A percentile compares a stretch with the other conserved stretches of the same genome.
These are phyloP conservation scores for Leccinum subtestaceum DNA, from an alignment of 768 basidiomycete species.

Conservation along the genomic window DNA sequence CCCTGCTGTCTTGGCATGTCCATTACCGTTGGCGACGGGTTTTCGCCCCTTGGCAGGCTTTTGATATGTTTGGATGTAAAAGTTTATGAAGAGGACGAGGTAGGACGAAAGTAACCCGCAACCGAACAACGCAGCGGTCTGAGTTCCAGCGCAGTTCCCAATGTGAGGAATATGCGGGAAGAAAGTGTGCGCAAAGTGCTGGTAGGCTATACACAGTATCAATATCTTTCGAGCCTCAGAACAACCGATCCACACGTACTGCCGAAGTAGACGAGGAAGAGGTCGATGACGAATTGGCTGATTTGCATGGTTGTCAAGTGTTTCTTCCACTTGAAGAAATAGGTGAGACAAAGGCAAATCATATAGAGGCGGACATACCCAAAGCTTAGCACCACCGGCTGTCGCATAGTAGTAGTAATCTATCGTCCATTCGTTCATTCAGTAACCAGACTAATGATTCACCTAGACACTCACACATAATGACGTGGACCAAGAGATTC, in stretches of 20 bases:
- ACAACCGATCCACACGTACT: conserved; percentile 52
- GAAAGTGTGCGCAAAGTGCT: conserved; percentile 70
- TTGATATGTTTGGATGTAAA: conserved; percentile 85
- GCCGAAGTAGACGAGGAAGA: conserved; percentile 90
- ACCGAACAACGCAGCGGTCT: conserved; percentile 84
- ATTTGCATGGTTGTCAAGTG: conserved; percentile 98
- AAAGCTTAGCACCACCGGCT: conserved; percentile 93
- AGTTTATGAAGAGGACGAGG: conserved; percentile 93
- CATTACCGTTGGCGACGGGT: conserved; percentile 40
- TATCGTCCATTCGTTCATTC: conserved; percentile 26
- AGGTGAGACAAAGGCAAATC: neutral
- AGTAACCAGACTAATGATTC: neutral
- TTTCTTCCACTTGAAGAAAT: conserved; percentile 84
- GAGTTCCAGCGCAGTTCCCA: conserved; percentile 86
- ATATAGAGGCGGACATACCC: conserved; percentile 54
- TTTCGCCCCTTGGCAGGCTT: conserved; percentile 47
- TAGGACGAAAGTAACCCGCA: conserved; percentile 87
- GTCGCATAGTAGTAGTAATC: conserved; percentile 99
- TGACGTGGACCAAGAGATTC: conserved; percentile 90
- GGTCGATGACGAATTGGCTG: conserved; percentile 90
- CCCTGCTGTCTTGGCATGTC: conserved; percentile 39
- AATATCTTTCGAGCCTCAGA: conserved; percentile 4
- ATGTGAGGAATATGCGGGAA: conserved; percentile 63
- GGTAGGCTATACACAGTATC: conserved; percentile 52
- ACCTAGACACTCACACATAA: conserved; percentile 80